These are phyloP conservation scores for Penicillium bialowiezense DNA, from an alignment of 495 filamentous ascomycete genomes.

Conservation along the genomic window DNA sequence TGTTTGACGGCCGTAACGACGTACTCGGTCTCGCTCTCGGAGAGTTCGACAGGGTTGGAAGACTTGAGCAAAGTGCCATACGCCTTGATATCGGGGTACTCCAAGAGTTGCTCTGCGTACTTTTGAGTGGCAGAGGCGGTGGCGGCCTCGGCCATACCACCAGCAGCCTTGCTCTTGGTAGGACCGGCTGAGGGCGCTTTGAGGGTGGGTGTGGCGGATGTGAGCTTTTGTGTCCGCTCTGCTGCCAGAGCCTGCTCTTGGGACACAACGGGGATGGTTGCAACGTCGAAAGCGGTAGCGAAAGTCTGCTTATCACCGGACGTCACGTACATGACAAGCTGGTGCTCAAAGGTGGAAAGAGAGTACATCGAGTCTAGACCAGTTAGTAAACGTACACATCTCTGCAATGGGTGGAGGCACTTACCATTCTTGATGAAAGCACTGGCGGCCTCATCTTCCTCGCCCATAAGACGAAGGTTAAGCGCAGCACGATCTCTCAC, in stretches of 20 bases:
- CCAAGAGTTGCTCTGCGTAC: slow-evolving; percentile 80
- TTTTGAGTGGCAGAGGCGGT: slow-evolving; percentile 78
- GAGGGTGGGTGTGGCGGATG: slow-evolving; percentile 85
- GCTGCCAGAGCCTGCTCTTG: slow-evolving; percentile 96
- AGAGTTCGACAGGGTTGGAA: slow-evolving; percentile 80
- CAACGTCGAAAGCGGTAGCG: slow-evolving; percentile 80
- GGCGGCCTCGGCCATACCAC: slow-evolving; percentile 66
- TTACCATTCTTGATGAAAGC: slow-evolving; percentile 90
- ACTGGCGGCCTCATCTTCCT: slow-evolving; percentile 79
- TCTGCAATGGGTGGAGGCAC: slow-evolving; percentile 10
- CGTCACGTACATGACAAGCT: slow-evolving; percentile 96
- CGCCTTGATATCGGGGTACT: slow-evolving; percentile 82
- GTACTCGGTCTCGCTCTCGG: slow-evolving; percentile 97
- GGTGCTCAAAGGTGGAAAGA: slow-evolving; percentile 92
- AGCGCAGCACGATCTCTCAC: slow-evolving; percentile 93
- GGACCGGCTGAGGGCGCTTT: slow-evolving; percentile 86
- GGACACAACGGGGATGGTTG: slow-evolving; percentile 87
- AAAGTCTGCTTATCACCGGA: slow-evolving; percentile 84
- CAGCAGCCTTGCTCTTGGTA: slow-evolving; percentile 65
- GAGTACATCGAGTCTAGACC: slow-evolving; percentile 68
- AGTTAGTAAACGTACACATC: slow-evolving; percentile 16
- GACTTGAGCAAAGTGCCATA: slow-evolving; percentile 91
- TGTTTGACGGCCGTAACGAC: slow-evolving; percentile 93
- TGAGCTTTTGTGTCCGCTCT: slow-evolving; percentile 94
- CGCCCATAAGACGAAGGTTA: slow-evolving; percentile 82